Conservation (phyloP, 1,139 yeast species). For the Yamadazyma spencermartinsiae region DNA sequence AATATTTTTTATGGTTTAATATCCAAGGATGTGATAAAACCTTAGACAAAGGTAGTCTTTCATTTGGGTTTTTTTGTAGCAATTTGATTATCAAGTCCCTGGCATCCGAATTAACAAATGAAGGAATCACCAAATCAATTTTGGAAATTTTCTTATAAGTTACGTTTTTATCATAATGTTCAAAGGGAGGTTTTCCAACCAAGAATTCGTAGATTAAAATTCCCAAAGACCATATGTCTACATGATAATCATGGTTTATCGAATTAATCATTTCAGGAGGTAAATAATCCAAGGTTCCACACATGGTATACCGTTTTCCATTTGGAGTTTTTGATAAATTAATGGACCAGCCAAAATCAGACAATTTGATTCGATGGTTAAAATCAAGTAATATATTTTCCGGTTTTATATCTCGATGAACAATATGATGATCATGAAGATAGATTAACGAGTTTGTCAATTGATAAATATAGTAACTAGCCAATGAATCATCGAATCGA, state of each 20-base stretch:
- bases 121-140: slow-evolving; percentile 75
- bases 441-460: slow-evolving; percentile 77
- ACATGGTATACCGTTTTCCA: slow-evolving; percentile 69
- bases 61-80: slow-evolving; percentile 66
- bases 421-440: slow-evolving; percentile 74
- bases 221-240: slow-evolving; percentile 94
- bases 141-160: slow-evolving; percentile 79
- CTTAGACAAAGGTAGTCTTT: slow-evolving; percentile 60
- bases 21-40: slow-evolving; percentile 87
- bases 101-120: slow-evolving; percentile 70
- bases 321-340: slow-evolving; percentile 12
- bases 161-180: slow-evolving; percentile 68
- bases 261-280: slow-evolving; percentile 96
- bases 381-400: slow-evolving; percentile 81
- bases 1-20: slow-evolving; percentile 51
- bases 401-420: slow-evolving; percentile 92
- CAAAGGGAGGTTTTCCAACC: slow-evolving; percentile 92
- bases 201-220: slow-evolving; percentile 81
- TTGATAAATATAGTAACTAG: slow-evolving; percentile 80
- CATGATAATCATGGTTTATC: slow-evolving; percentile 72
- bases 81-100: slow-evolving; percentile 65
- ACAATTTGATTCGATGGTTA: slow-evolving; percentile 72
- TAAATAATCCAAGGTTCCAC: slow-evolving; percentile 92
- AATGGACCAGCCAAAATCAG: slow-evolving; percentile 98
- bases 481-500: slow-evolving; percentile 68